Conservation (phyloP, 805 yeast species). For the Saccharomycopsis javanensis region DNA sequence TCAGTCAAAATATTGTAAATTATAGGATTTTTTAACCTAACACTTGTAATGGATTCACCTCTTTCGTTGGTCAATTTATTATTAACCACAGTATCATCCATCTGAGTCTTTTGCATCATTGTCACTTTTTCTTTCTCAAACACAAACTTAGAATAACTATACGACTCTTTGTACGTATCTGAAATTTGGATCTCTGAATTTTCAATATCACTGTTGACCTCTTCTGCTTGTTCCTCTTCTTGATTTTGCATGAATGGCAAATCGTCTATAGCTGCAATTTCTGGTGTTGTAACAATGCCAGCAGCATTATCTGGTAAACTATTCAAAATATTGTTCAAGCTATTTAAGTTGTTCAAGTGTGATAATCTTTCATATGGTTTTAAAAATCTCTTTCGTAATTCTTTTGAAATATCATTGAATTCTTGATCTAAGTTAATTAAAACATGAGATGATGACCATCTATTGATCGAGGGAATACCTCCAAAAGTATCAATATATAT, state of each 20-base stretch:
- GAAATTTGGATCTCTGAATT: background rate
- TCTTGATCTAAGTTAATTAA: conserved; percentile 82
- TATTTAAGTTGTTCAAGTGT: conserved; percentile 58
- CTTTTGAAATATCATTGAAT: conserved; percentile 52
- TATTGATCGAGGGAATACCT: conserved; percentile 82
- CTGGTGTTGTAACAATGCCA: conserved; percentile 81
- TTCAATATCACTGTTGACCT: background rate
- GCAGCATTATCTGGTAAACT: conserved; percentile 49
- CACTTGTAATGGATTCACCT: conserved; percentile 21
- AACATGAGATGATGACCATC: conserved; percentile 77
- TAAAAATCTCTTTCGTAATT: conserved; percentile 50
- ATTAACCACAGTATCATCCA: background rate
- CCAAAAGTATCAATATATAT: conserved; percentile 74
- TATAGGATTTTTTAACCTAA: conserved; percentile 62
- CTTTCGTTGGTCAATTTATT: conserved; percentile 23
- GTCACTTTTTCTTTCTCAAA: background rate
- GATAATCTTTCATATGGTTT: conserved; percentile 35
- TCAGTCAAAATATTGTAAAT: conserved; percentile 87
- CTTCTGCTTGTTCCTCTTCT: background rate
- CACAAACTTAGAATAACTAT: conserved; percentile 4
- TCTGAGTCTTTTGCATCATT: background rate
- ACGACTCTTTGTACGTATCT: conserved; percentile 14
- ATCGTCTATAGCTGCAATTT: conserved; percentile 44
- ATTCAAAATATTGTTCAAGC: conserved; percentile 50
- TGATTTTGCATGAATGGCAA: conserved; percentile 1